Base-by-base conservation (phyloP, 805 yeast genomes). In the Wickerhamiella spandovensis region DNA sequence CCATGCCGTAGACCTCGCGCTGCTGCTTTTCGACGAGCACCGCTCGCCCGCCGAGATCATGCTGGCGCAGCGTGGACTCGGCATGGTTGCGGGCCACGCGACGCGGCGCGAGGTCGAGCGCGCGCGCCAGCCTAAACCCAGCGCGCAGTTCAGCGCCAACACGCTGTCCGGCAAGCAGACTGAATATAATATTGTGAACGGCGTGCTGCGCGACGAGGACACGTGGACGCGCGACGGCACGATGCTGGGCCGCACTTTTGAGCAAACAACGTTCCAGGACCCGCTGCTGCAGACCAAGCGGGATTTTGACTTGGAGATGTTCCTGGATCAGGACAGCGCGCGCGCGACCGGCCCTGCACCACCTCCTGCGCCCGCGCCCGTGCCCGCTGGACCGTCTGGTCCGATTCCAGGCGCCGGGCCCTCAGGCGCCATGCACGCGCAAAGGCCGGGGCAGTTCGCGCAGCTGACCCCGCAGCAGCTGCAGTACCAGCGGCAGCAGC, bases 41-140 rank as follows among this genome's bases (percentile, higher is more conserved):
- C 52, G 32, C 15, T 21, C 48, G 2, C 46, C 47, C 13, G 42
- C 22, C 20, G 50, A 47, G 30, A 23, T 50, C 21, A 38, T 50
- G 22, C 25, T 50, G 18, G n/a, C 9, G 21, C 18, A 28, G 15
- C 50, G 53, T 3, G 35, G 35, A 10, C 23, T 44, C 9, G 35
- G 3, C 3, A 43, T n/a, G 32, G 45, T n/a, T 2, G 18, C 45
- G 20, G 21, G 45, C 21, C 18, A 43, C 4, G 5, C 17, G 3
- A 23, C 23, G 18, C 45, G 45, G 18, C 20, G 12, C 4, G 32
- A 23, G 6, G 20, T 24, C 8, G 32, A 23, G 12, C 20, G 13
- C 45, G 32, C 17, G 20, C 24, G 24, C 6, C 15, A 22, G 15
- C 17, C 20, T 12, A 17, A 21, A 8, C n/a, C 45, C 20, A 43